Conservation (phyloP, 1,139 yeast genomes). For the Candida mesenterica region DNA sequence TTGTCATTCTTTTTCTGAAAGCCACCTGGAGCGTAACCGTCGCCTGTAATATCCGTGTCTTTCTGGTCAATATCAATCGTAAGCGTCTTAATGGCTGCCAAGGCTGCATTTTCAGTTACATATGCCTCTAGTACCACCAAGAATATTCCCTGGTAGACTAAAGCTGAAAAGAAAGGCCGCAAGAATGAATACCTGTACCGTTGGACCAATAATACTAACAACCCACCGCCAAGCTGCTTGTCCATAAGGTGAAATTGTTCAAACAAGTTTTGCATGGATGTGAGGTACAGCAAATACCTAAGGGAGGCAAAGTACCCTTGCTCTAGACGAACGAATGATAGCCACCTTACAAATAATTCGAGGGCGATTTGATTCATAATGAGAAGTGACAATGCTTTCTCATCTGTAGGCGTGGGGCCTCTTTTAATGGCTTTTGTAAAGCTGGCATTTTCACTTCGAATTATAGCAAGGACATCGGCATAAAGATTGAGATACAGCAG, state of each 20-base stretch:
- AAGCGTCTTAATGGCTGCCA: too few species aligned
- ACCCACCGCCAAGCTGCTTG: constrained; percentile 13
- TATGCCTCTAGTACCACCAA: constrained; percentile 18
- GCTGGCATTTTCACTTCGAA: constrained; percentile 6
- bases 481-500: constrained; percentile 21
- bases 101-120: too few species aligned
- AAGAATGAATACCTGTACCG: constrained; percentile 16
- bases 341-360: constrained; percentile 28
- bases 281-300: constrained; percentile 28
- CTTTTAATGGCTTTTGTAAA: constrained; percentile 7
- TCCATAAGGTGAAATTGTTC: constrained; percentile 23
- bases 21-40: background rate
- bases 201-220: constrained; percentile 13
- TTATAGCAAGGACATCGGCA: constrained; percentile 15
- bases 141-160: constrained; percentile 26
- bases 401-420: constrained; percentile 9
- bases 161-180: constrained; percentile 20
- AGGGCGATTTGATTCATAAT: constrained; percentile 22
- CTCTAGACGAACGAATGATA: constrained; percentile 32
- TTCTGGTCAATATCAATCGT: too few species aligned
- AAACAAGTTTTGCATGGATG: constrained; percentile 25
- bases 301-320: constrained; percentile 33
- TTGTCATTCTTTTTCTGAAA: background rate
- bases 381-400: constrained; percentile 15
- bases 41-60: background rate